Evolutionary conservation across 768 basidiomycete species (phyloP).

Genomic region (Boletellus sp.): DNA sequence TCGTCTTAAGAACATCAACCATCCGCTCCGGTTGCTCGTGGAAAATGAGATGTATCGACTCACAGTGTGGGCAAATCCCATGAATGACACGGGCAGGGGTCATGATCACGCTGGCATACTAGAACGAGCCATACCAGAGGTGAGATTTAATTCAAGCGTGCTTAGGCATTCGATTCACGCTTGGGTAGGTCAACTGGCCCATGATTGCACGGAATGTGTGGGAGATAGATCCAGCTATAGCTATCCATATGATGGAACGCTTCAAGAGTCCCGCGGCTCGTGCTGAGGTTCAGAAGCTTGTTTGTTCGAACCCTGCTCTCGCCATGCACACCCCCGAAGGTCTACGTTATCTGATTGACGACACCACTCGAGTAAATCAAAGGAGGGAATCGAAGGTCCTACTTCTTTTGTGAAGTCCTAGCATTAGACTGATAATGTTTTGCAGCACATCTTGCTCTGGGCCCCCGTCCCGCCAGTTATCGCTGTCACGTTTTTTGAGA

Average conservation of each 20-base stretch:
- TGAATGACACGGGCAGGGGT: conserved; percentile 69
- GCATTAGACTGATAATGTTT: conserved; percentile 1
- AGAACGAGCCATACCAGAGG: conserved; percentile 62
- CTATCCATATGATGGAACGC: conserved; percentile 80
- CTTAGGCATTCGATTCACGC: conserved; percentile 3
- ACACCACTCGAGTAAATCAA: conserved; percentile 53
- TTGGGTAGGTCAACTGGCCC: conserved; percentile 57
- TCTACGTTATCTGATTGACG: conserved; percentile 73
- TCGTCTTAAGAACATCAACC: conserved; percentile 63
- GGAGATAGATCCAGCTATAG: conserved; percentile 80
- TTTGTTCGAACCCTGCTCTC: conserved; percentile 66
- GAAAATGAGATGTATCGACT: conserved; percentile 89
- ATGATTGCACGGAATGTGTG: conserved; percentile 69
- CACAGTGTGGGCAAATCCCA: conserved; percentile 87
- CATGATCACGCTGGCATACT: conserved; percentile 52
- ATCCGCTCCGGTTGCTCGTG: conserved; percentile 76
- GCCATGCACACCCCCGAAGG: conserved; percentile 80
- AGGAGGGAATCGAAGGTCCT: conserved; percentile 73
- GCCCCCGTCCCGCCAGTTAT: conserved; percentile 80
- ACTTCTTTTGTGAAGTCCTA: not conserved
- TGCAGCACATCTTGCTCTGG: conserved; percentile 84
- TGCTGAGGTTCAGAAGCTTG: conserved; percentile 70
- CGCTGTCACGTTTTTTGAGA: conserved; percentile 82
- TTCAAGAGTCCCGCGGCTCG: conserved; percentile 68
- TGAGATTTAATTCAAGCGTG: conserved; percentile 29